These are phyloP conservation scores for Ganoderma lingzhi DNA, from an alignment of 1,284 basidiomycete species.

Conservation along the genomic window DNA sequence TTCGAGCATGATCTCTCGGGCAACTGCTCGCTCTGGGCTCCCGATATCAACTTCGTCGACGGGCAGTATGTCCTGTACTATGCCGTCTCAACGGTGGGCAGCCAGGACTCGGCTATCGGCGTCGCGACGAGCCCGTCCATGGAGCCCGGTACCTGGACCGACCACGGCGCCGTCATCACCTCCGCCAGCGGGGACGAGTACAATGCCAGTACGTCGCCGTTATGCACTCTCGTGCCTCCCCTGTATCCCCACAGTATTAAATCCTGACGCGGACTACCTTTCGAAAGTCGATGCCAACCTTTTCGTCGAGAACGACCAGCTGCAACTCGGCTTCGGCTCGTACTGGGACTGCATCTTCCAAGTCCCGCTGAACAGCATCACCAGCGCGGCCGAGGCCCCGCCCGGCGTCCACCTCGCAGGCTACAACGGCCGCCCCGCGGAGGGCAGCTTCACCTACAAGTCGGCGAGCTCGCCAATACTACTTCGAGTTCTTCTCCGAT, in stretches of 20 bases:
- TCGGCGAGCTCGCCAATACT: neutral
- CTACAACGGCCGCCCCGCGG: neutral
- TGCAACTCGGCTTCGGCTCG: conserved; percentile 22
- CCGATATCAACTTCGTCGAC: neutral
- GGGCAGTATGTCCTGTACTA: conserved; percentile 40
- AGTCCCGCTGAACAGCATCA: neutral
- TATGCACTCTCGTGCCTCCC: neutral
- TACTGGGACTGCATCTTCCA: conserved; percentile 20
- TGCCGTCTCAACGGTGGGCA: conserved; percentile 42
- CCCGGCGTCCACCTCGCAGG: conserved; percentile 13
- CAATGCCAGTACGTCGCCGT: neutral
- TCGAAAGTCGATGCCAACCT: neutral
- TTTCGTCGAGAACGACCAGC: neutral
- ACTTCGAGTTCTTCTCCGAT: conserved; percentile 18
- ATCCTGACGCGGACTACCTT: no score
- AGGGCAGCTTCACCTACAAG: conserved; percentile 14
- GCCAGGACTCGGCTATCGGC: conserved; percentile 44
- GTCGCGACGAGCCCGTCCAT: conserved; percentile 43
- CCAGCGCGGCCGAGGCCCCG: neutral
- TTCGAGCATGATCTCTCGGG: neutral
- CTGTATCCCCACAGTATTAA: fast-evolving
- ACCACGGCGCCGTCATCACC: conserved; percentile 40
- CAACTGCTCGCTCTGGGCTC: neutral
- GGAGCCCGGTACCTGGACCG: conserved; percentile 45
- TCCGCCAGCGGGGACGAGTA: neutral